Base-by-base conservation (phyloP, 208 protist genomes). In the Crithidia bombi region DNA sequence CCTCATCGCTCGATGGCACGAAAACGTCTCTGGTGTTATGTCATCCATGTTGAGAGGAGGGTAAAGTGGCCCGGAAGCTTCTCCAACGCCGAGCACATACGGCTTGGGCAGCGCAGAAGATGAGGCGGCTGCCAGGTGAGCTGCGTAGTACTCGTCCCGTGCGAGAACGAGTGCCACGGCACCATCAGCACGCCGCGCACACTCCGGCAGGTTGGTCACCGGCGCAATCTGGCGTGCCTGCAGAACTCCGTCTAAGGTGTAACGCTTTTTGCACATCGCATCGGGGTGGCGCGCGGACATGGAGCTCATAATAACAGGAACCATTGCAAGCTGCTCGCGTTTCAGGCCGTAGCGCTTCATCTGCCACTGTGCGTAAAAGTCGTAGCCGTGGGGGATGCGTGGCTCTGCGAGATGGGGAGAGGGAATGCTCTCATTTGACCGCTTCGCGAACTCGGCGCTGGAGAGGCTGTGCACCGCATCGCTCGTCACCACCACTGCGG, bases 261-360 rank as follows among this genome's bases (percentile, higher is more conserved):
- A 76, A 17, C 61, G 69, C 28, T n/a, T 64, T 19, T 64, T 59
- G 55, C 79, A 88, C 78, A 92, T 87, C 14, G 88, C 88, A 38
- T 85, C 85, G 1, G 88, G 88, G 51, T 91, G 85, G 5, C 81
- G 76, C 44, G 78, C 59, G 14, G 83, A 71, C 81, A 87, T 86
- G 39, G 64, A 59, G 43, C 83, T 89, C 85, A 91, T 90, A 25
- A 93, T 58, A 11, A 88, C 88, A 25, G 85, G 78, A 9, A 87
- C 83, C 88, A 93, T 93, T 0, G 88, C 85, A 15, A 93, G 69
- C 57, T 93, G 85, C 70, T 93, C 85, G 10, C 88, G 88, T 17
- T 25, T 82, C 44, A 93, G 28, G 2, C 83, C 83, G 56, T 87
- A 88, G 32, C 57, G 77, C 56, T 68, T 52, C 85, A 93, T 91